These are phyloP conservation scores for Boletus reticulatus DNA, from an alignment of 768 basidiomycete genomes.

Conservation along the genomic window DNA sequence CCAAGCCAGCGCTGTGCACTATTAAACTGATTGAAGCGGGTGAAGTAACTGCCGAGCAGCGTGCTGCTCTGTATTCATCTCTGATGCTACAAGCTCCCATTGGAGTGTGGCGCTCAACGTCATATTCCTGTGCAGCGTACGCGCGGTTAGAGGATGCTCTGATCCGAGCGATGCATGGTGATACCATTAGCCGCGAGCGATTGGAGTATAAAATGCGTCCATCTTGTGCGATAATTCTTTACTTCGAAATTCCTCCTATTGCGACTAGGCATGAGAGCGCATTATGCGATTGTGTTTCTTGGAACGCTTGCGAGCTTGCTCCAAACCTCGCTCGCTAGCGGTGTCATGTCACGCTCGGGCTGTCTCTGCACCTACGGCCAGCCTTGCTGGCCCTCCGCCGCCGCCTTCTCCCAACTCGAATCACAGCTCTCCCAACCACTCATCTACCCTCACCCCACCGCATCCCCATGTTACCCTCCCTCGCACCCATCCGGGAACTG, in stretches of 20 bases:
- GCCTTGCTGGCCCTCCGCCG: conserved; percentile 42
- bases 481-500: conserved; percentile 39
- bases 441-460: conserved; percentile 40
- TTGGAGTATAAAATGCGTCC: background rate
- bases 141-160: background rate
- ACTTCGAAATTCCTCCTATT: background rate
- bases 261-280: background rate
- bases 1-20: background rate
- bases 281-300: background rate
- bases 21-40: background rate
- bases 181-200: background rate
- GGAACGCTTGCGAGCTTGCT: background rate
- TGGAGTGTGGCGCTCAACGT: too few relatives aligned
- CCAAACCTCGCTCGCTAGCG: background rate
- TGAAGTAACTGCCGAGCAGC: background rate
- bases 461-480: conserved; percentile 41
- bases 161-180: too few relatives aligned
- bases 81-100: too few relatives aligned
- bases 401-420: conserved; percentile 33
- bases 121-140: too few relatives aligned
- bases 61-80: background rate
- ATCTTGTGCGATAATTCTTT: background rate
- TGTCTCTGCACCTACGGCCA: conserved; percentile 41
- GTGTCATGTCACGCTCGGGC: background rate
- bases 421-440: conserved; percentile 43